Percentiles rank a stretch among this genome's conserved stretches.
Conservation (phyloP, 2,329 filamentous ascomycete species). For the Epicoccum sorghinum region DNA sequence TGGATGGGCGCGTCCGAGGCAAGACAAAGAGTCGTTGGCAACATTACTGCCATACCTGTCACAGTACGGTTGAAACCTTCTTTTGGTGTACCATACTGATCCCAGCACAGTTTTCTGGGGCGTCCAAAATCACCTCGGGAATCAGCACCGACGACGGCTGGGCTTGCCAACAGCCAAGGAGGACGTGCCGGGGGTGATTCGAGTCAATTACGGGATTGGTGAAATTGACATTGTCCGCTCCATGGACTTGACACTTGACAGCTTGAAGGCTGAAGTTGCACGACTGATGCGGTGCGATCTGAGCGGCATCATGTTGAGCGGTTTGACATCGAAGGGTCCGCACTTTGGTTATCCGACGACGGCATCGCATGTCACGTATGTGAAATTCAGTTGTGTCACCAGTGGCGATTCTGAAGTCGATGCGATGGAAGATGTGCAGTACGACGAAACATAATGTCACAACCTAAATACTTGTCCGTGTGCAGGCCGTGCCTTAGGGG, state of each 20-base stretch:
- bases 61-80: background rate
- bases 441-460: background rate
- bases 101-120: background rate
- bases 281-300: constrained; percentile 19
- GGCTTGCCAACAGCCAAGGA: background rate
- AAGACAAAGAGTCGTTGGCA: constrained; percentile 7
- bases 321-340: constrained; percentile 3
- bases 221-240: constrained; percentile 12
- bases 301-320: constrained; percentile 7
- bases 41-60: constrained; percentile 12
- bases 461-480: background rate
- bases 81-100: background rate
- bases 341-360: constrained; percentile 4
- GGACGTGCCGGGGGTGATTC: background rate
- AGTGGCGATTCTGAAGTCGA: background rate
- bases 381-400: constrained; percentile 1
- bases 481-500: background rate
- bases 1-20: constrained; percentile 2
- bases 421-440: constrained; percentile 12
- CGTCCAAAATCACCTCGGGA: background rate
- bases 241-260: constrained; percentile 11
- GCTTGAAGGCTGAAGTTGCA: constrained; percentile 18
- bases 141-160: background rate
- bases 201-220: background rate
- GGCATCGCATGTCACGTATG: constrained; percentile 1